Base-by-base conservation (phyloP, 2,329 filamentous ascomycete species). In the Trichoderma sp. region DNA sequence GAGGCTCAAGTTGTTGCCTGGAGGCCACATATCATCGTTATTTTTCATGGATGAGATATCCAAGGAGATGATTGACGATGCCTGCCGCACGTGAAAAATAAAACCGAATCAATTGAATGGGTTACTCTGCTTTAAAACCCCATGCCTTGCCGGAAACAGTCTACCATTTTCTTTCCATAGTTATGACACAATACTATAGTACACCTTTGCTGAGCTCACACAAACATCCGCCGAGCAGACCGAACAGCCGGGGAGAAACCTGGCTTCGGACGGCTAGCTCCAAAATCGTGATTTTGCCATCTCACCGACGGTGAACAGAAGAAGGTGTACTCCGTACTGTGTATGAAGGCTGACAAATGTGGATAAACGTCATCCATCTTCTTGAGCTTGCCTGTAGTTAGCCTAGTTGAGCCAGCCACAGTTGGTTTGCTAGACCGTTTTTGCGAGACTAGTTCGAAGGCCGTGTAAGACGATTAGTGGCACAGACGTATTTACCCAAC, bases 11-110 rank as follows among this genome's bases (percentile, higher is more conserved):
- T 59, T 71, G 3, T 26, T 76, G 17, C 74, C 74, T 1, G 75
- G 75, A 2, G 74, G 76, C 3, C 74, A 76, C 43, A 73, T 76
- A 12, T 75, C 74, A 6, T 64, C 70, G 8, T 26, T 76, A 17
- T 77, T 71, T 39, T 73, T 75, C 53, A 73, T 75, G 72, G 74
- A 75, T 61, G 75, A 75, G 6, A 66, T 76, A 9, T 76, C 70
- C 65, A 39, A 59, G 3, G 68, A 76, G 26, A 36, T 76, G 68
- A 69, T 70, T 34, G 15, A 32, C 0, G 26, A n/a, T 6, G 28
- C 28, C 26, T 2, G 23, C n/a, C n/a, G 11, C 20, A 53, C 23
- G 0, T 23, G 11, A 53, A 23, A 23, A 23, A 20, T 13, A 9
- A 17, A 17, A 17, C 15, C 3, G 9, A 50, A 23, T 23, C 3